phyloP scores from a whole-genome alignment of 495 filamentous ascomycete species.

The Rostrohypoxylon terebratum region DNA sequence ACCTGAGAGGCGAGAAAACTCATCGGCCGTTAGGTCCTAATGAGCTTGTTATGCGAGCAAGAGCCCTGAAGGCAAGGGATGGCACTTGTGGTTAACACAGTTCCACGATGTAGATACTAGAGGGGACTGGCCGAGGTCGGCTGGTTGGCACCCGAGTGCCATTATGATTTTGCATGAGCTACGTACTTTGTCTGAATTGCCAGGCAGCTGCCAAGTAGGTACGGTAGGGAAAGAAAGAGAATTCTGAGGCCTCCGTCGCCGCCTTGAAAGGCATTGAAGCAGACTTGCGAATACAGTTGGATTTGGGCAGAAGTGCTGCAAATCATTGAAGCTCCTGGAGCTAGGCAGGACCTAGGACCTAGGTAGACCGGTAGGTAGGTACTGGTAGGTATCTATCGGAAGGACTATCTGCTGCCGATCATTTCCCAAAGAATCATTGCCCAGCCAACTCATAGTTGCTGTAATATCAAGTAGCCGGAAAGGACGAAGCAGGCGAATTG shows the following conservation, averaged over 20 bases:
- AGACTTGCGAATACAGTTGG: constrained; percentile 29
- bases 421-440: constrained; percentile 16
- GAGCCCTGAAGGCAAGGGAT: constrained; percentile 1
- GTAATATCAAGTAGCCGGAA: constrained; percentile 29
- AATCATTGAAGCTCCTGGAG: constrained; percentile 7
- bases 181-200: background rate
- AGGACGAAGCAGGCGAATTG: constrained; percentile 13
- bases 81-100: background rate
- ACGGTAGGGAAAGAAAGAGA: background rate
- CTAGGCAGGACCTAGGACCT: no score
- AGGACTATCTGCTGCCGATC: constrained; percentile 28
- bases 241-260: constrained; percentile 24
- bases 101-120: background rate
- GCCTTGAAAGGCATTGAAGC: background rate
- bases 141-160: constrained; percentile 4
- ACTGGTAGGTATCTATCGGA: constrained; percentile 18
- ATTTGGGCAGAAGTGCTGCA: constrained; percentile 12
- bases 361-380: no score
- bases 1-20: background rate
- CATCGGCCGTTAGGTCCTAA: background rate
- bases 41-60: constrained; percentile 24
- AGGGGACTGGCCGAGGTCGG: background rate
- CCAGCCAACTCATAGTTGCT: constrained; percentile 36
- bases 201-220: background rate
- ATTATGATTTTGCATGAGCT: constrained; percentile 8